Evolutionary conservation across 169 alveolate genomes (phyloP).

Genomic region (Eimeria necatrix): DNA sequence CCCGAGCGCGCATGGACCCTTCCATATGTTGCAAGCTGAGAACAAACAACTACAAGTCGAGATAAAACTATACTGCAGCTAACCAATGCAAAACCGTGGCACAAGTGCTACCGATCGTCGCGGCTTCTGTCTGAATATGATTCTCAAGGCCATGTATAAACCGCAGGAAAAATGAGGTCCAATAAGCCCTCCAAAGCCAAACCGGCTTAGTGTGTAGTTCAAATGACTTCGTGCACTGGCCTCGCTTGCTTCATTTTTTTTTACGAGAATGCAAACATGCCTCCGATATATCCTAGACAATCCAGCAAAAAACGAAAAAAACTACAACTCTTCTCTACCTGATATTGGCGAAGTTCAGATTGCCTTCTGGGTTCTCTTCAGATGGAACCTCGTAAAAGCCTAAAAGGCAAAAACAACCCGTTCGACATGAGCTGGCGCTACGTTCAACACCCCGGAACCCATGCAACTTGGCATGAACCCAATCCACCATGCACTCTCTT

Average conservation of each 20-base stretch:
- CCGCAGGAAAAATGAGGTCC: too few relatives aligned
- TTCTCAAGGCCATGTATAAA: too few relatives aligned
- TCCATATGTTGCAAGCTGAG: conserved; percentile 91
- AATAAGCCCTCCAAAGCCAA: too few relatives aligned
- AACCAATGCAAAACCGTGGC: neutral
- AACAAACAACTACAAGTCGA: neutral
- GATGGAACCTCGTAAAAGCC: conserved; percentile 94
- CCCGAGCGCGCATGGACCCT: conserved; percentile 95
- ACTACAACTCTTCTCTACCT: conserved; percentile 83
- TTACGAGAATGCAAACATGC: too few relatives aligned
- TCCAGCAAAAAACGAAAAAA: neutral
- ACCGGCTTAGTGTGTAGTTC: too few relatives aligned
- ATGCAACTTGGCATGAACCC: neutral
- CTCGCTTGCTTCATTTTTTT: too few relatives aligned
- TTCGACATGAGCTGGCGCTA: neutral
- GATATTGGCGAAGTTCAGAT: conserved; percentile 83
- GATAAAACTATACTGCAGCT: neutral
- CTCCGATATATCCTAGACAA: too few relatives aligned
- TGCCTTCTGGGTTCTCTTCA: conserved; percentile 90
- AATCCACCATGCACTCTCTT: too few relatives aligned
- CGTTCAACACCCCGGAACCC: neutral
- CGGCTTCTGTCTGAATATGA: too few relatives aligned
- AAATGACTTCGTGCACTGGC: too few relatives aligned
- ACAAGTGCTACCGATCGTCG: too few relatives aligned
- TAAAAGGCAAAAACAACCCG: conserved; percentile 88